Conservation (phyloP, 1,139 yeast species). For the Debaryomyces nepalensis region DNA sequence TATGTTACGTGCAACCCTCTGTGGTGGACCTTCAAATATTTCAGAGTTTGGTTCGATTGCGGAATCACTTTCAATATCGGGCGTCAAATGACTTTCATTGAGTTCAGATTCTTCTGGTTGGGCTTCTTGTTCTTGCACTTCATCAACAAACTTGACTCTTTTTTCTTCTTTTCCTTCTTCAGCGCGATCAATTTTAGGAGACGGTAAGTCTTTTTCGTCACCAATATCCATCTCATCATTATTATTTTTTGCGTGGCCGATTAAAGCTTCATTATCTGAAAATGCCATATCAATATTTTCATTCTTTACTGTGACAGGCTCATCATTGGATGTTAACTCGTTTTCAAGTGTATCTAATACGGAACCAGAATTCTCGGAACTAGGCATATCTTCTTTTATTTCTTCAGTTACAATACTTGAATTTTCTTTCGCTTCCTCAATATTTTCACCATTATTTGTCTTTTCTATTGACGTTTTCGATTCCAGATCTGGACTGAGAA, state of each 20-base stretch:
- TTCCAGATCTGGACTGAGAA: too few species aligned
- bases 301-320: too few species aligned
- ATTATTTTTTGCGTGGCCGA: background rate
- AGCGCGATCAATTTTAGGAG: too few species aligned
- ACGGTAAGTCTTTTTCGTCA: slow-evolving; percentile 16
- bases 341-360: too few species aligned
- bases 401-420: too few species aligned
- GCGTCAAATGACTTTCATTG: slow-evolving; percentile 14
- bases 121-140: slow-evolving; percentile 19
- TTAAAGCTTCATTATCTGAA: too few species aligned
- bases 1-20: slow-evolving; percentile 56
- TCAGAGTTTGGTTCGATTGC: slow-evolving; percentile 24
- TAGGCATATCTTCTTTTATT: too few species aligned
- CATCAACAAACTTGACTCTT: slow-evolving; percentile 40
- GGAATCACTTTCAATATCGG: slow-evolving; percentile 17
- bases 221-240: slow-evolving; percentile 14
- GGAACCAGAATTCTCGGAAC: too few species aligned
- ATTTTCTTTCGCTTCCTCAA: too few species aligned
- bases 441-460: too few species aligned
- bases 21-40: slow-evolving; percentile 67
- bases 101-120: slow-evolving; percentile 14
- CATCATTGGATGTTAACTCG: too few species aligned
- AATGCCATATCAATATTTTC: background rate
- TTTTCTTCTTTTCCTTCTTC: slow-evolving; percentile 17
- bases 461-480: too few species aligned